These are phyloP conservation scores for Hypoxylon sp. DNA, from an alignment of 2,329 filamentous ascomycete species.

Conservation along the genomic window DNA sequence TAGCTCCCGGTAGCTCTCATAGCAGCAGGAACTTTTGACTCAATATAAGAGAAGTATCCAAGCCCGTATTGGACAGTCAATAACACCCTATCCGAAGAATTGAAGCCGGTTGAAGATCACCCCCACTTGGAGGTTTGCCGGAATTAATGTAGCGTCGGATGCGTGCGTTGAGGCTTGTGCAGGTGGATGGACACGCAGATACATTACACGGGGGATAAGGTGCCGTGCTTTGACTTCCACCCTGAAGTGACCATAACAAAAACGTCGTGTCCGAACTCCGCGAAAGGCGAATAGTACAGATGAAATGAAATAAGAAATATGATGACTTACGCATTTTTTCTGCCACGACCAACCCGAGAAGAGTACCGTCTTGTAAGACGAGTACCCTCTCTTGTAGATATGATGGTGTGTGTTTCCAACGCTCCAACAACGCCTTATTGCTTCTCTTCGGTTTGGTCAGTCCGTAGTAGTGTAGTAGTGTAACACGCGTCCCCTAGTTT, in stretches of 20 bases:
- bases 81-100: constrained; percentile 21
- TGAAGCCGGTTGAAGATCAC: constrained; percentile 25
- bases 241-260: constrained; percentile 15
- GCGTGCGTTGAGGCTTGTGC: constrained; percentile 27
- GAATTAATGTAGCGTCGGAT: constrained; percentile 39
- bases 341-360: constrained; percentile 21
- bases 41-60: neutral
- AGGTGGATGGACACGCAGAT: constrained; percentile 12
- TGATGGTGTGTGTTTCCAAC: constrained; percentile 7
- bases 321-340: constrained; percentile 35
- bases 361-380: constrained; percentile 34
- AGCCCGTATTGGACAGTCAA: constrained; percentile 1
- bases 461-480: constrained; percentile 19
- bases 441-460: constrained; percentile 11
- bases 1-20: neutral
- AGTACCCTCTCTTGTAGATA: constrained; percentile 30
- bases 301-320: neutral
- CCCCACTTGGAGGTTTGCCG: constrained; percentile 40
- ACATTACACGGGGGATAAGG: constrained; percentile 1
- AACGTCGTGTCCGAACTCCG: constrained; percentile 9
- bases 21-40: neutral
- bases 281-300: neutral
- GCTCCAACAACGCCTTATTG: constrained; percentile 11
- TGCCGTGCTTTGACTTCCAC: constrained; percentile 24
- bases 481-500: constrained; percentile 16